Evolutionary conservation across 2,329 filamentous ascomycete species (phyloP).

Genomic region (Fusarium fujikuroi): DNA sequence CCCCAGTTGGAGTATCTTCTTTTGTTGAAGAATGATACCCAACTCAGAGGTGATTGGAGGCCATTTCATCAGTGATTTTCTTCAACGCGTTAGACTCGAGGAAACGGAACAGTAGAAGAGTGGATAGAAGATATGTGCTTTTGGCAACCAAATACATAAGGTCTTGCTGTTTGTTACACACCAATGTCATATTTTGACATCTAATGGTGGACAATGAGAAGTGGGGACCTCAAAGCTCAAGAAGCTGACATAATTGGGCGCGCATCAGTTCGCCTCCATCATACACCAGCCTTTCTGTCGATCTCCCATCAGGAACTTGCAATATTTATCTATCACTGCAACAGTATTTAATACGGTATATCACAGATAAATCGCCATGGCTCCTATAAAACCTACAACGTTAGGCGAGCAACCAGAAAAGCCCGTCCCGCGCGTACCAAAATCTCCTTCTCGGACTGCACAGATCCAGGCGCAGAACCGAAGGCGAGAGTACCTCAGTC

Average conservation of each 20-base stretch:
- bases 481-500: constrained; percentile 78
- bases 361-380: constrained; percentile 15
- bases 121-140: not conserved
- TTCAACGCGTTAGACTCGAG: not conserved
- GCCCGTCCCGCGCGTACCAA: constrained; percentile 58
- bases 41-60: not conserved
- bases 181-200: not conserved
- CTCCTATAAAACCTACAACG: constrained; percentile 19
- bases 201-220: not conserved
- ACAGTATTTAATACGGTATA: not conserved
- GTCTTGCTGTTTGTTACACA: not conserved
- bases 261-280: not conserved
- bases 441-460: constrained; percentile 53
- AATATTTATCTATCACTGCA: not conserved
- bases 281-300: not conserved
- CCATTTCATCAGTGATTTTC: not conserved
- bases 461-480: constrained; percentile 76
- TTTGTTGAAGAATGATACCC: not conserved
- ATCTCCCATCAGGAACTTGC: not conserved
- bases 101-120: not conserved
- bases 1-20: not conserved
- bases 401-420: constrained; percentile 39
- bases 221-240: not conserved
- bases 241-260: constrained; percentile 4
- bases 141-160: not conserved